Evolutionary conservation across 768 basidiomycete species (phyloP), one percentile per base, ranked within the genome.

Genomic region (Leccinellum albellum): DNA sequence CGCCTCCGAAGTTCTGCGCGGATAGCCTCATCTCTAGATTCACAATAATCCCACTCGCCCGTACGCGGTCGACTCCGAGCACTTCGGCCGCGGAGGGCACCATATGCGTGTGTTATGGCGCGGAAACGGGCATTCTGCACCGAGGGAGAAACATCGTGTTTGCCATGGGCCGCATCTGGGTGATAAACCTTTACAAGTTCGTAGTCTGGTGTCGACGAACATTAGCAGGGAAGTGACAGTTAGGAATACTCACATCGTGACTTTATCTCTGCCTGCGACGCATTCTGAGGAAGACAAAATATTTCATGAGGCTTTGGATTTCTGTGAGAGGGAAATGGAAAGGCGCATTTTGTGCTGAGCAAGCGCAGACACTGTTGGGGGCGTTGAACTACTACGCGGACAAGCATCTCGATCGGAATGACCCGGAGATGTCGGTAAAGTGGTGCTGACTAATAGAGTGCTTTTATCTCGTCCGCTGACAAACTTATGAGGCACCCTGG

Each of bases 161-260:
- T 75, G 10, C 73, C 66, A 12, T 42, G 58, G 3, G 76, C 72
- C 3, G 83, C 82, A 67, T 91, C 89, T 3, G 89, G 89, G 64
- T 91, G 89, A 65, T 89, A 82, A 10, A 76, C 66, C 46, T 85
- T 83, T 37, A 87, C 88, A 40, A 91, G 80, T 29, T 90, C 88
- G 63, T 85, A 89, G 68, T 90, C 89, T 67, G 89, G 59, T 42
- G 12, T 17, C 53, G 13, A 1, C 12, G 7, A 45, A 15, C 23
- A 21, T 20, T 6, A 28, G 23, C n/a, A 10, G n/a, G 23, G n/a
- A n/a, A 14, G 33, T 31, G 14, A n/a, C 20, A 44, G 23, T 24
- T 23, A 45, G 20, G 28, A 21, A 28, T 14, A 49, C 85, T 66
- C 64, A 89, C 88, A 89, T 68, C 88, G 77, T 24, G 78, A 59